Evolutionary conservation across 2,329 filamentous ascomycete species (phyloP).

Genomic region (Colletotrichum sp.): DNA sequence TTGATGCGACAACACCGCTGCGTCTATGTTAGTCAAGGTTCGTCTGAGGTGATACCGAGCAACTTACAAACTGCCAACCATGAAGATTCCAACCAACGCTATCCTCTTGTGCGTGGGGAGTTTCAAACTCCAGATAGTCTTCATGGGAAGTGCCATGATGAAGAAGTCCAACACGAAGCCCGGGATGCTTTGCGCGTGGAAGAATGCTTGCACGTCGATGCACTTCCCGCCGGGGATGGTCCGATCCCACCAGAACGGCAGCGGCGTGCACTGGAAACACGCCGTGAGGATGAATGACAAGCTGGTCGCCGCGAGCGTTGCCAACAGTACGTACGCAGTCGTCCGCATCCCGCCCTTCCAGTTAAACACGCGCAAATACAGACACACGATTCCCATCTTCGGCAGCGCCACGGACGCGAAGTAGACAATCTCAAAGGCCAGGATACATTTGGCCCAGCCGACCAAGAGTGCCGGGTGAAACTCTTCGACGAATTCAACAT

Average conservation of each 20-base stretch:
- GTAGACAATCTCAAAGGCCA: slow-evolving; percentile 31
- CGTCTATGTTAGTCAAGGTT: not conserved
- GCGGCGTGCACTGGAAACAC: slow-evolving; percentile 42
- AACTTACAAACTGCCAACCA: slow-evolving; percentile 29
- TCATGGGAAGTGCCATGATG: slow-evolving; percentile 28
- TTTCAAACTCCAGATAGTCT: slow-evolving; percentile 29
- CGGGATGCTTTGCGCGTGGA: slow-evolving; percentile 24
- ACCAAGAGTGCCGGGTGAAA: slow-evolving; percentile 15
- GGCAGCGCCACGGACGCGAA: slow-evolving; percentile 29
- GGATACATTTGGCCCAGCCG: slow-evolving; percentile 27
- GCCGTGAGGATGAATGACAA: slow-evolving; percentile 22
- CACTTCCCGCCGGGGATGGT: slow-evolving; percentile 31
- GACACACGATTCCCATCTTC: slow-evolving; percentile 31
- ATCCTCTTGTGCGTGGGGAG: slow-evolving; percentile 27
- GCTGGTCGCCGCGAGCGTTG: slow-evolving; percentile 22
- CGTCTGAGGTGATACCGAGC: not conserved
- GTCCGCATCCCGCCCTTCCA: slow-evolving; percentile 25
- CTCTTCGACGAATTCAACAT: slow-evolving; percentile 22
- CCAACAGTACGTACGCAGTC: slow-evolving; percentile 22
- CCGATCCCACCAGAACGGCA: slow-evolving; percentile 36
- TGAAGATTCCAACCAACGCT: slow-evolving; percentile 28
- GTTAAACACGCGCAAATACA: slow-evolving; percentile 33
- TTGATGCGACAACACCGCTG: slow-evolving; percentile 11
- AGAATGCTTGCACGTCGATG: slow-evolving; percentile 32
- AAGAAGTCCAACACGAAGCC: slow-evolving; percentile 27